These are phyloP conservation scores for Fremontodendron californicum DNA, from an alignment of 345 rosid genomes.

Conservation along the genomic window DNA sequence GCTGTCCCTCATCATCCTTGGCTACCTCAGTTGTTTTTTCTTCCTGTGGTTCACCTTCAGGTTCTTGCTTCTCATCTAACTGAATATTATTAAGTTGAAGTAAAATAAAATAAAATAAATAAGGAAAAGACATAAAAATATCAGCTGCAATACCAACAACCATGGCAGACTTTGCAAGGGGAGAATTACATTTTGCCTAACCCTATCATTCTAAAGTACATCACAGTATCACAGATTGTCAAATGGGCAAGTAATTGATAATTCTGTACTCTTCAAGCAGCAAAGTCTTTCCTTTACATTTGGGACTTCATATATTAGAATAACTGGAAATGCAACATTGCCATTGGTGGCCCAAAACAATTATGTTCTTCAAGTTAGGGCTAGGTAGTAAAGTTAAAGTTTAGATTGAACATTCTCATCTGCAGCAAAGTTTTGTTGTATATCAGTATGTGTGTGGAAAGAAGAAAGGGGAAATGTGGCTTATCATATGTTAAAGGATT, in stretches of 20 bases:
- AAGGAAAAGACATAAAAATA: not conserved
- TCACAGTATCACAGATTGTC: not conserved
- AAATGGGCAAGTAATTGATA: not conserved
- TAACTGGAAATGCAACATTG: not conserved
- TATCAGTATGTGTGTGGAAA: not conserved
- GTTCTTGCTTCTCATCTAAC: slow-evolving; percentile 39
- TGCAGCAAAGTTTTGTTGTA: not conserved
- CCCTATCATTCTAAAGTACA: not conserved
- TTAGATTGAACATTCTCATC: not conserved
- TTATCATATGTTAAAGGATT: not conserved
- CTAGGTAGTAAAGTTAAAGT: not conserved
- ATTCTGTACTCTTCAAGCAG: not conserved
- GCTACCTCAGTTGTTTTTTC: slow-evolving; percentile 1
- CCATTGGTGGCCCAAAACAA: not conserved
- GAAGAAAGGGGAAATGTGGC: not conserved
- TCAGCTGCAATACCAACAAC: not conserved
- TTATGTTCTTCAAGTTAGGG: not conserved
- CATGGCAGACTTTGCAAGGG: not conserved
- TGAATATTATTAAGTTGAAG: slow-evolving; percentile 26
- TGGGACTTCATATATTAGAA: not conserved
- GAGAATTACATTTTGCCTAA: not conserved
- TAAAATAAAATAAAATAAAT: not conserved
- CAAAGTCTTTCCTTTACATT: not conserved
- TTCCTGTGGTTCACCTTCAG: slow-evolving; percentile 7
- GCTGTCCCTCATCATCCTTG: slow-evolving; percentile 14